Percentiles rank a stretch among this genome's conserved stretches.
Evolutionary conservation across 306 rosid species (phyloP).

Genomic region (Quercus robur): DNA sequence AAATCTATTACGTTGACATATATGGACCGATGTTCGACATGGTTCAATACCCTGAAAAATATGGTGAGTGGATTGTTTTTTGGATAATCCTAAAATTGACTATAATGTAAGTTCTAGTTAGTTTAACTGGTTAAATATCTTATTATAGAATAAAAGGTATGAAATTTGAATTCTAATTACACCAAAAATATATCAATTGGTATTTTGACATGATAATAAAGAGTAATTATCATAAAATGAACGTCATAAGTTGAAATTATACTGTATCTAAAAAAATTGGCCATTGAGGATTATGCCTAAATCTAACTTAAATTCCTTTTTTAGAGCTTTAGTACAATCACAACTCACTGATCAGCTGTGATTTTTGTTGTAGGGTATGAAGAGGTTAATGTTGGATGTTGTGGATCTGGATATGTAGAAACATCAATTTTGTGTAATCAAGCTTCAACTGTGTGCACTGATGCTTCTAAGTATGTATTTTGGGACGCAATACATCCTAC

Average conservation of each 20-base stretch:
- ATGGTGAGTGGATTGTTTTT: constrained; percentile 30
- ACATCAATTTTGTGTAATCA: constrained; percentile 49
- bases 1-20: constrained; percentile 47
- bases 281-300: background rate
- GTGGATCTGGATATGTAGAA: constrained; percentile 69
- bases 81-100: no score
- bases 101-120: no score
- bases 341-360: background rate
- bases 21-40: constrained; percentile 49
- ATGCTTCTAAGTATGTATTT: constrained; percentile 55
- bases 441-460: constrained; percentile 37
- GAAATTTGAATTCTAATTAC: no score
- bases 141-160: no score
- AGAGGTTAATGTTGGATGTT: constrained; percentile 47
- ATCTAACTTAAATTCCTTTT: no score
- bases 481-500: constrained; percentile 87
- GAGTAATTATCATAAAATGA: no score
- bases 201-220: no score
- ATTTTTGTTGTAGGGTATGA: constrained; percentile 43
- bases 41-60: constrained; percentile 27
- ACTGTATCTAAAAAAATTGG: no score
- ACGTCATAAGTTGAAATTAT: no score
- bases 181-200: no score
- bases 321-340: background rate
- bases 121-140: no score